Evolutionary conservation across 1,284 basidiomycete species (phyloP).

Genomic region (Fomitopsis schrenkii): DNA sequence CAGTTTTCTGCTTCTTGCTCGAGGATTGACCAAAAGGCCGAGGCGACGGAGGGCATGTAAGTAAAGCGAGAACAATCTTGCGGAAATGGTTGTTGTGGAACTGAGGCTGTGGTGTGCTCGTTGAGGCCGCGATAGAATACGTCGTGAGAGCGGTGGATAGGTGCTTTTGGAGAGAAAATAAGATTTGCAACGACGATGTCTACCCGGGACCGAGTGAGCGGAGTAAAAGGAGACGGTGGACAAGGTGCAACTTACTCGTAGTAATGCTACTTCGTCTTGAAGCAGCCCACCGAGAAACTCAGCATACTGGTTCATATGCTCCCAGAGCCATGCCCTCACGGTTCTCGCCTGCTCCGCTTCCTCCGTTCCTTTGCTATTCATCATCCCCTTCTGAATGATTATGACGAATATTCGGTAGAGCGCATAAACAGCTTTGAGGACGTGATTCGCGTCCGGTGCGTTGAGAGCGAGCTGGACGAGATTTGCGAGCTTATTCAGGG

Average conservation of each 20-base stretch:
- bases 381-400: constrained; percentile 56
- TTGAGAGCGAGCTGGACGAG: constrained; percentile 57
- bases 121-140: constrained; percentile 14
- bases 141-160: constrained; percentile 64
- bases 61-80: constrained; percentile 56
- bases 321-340: constrained; percentile 76
- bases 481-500: constrained; percentile 79
- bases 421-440: constrained; percentile 78
- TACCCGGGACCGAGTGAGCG: neutral
- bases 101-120: constrained; percentile 40
- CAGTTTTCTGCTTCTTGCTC: constrained; percentile 18
- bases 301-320: constrained; percentile 63
- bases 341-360: constrained; percentile 49
- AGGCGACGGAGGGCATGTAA: constrained; percentile 56
- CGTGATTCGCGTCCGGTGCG: constrained; percentile 44
- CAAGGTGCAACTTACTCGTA: constrained; percentile 43
- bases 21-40: constrained; percentile 23
- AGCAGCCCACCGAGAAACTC: constrained; percentile 66
- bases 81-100: constrained; percentile 71
- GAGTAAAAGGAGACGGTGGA: neutral
- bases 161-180: constrained; percentile 80
- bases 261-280: constrained; percentile 64
- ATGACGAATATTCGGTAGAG: constrained; percentile 78
- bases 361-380: constrained; percentile 31
- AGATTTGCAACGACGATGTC: constrained; percentile 73